phyloP scores from a whole-genome alignment of 345 rosid species.

The Bruguiera parviflora region DNA sequence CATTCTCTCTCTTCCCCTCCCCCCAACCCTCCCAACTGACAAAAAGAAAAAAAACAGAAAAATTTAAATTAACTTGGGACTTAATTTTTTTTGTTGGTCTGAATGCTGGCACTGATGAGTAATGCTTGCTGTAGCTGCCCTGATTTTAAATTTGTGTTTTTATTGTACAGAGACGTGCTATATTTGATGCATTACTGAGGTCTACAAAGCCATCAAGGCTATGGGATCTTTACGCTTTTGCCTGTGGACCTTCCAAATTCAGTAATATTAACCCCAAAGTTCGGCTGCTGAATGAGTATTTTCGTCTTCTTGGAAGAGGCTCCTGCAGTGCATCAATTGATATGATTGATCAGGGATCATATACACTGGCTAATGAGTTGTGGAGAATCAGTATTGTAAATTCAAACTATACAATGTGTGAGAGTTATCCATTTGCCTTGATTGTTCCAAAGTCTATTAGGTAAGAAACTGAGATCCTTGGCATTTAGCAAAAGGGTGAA shows the following conservation, averaged over 20 bases:
- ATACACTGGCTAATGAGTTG: conserved; percentile 61
- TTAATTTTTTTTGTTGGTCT: too few species aligned
- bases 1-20: background rate
- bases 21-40: too few species aligned
- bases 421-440: conserved; percentile 87
- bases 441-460: conserved; percentile 79
- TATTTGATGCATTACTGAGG: conserved; percentile 58
- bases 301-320: conserved; percentile 77
- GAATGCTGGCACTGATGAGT: too few species aligned
- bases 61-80: too few species aligned
- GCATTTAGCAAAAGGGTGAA: background rate
- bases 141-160: background rate
- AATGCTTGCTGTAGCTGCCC: background rate
- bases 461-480: conserved; percentile 38
- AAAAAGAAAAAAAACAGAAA: too few species aligned
- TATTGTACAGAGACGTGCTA: conserved; percentile 58
- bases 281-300: conserved; percentile 85
- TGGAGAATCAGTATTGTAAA: conserved; percentile 88
- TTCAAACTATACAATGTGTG: conserved; percentile 63
- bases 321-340: conserved; percentile 54
- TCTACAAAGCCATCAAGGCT: conserved; percentile 62
- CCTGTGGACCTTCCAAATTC: conserved; percentile 70
- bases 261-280: conserved; percentile 66
- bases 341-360: conserved; percentile 68
- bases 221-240: conserved; percentile 86